Percentiles rank a stretch among this genome's conserved stretches.
Evolutionary conservation across 2,329 filamentous ascomycete species (phyloP).

Genomic region (Paecilomyces variotii): DNA sequence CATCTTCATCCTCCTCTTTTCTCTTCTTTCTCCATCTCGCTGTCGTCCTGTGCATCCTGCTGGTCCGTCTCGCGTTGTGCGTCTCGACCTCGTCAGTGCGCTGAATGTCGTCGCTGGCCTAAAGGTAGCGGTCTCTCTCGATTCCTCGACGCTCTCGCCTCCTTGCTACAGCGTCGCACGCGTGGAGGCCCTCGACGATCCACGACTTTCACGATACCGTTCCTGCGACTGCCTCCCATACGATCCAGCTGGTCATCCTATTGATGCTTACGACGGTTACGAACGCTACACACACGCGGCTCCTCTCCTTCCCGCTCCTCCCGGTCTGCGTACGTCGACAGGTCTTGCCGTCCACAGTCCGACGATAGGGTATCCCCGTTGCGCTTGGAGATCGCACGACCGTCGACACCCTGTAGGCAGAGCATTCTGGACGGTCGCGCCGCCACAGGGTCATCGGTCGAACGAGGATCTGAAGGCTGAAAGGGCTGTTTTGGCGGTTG

Average conservation of each 20-base stretch:
- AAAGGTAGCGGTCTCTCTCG: neutral
- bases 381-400: neutral
- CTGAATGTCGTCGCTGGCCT: neutral
- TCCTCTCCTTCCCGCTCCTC: neutral
- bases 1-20: slow-evolving; percentile 8
- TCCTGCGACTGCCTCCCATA: neutral
- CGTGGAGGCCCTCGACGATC: neutral
- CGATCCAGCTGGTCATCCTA: neutral
- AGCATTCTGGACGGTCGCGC: neutral
- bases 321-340: neutral
- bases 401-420: neutral
- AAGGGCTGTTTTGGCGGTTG: neutral
- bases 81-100: slow-evolving; percentile 1
- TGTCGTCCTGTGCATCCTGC: neutral
- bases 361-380: neutral
- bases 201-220: neutral
- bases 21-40: slow-evolving; percentile 7
- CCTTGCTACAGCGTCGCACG: neutral
- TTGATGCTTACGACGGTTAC: neutral
- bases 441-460: neutral
- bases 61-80: slow-evolving; percentile 1
- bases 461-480: neutral
- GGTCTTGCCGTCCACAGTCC: neutral
- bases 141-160: neutral
- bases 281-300: neutral